These are phyloP conservation scores for Exophiala spinifera DNA, from an alignment of 2,329 filamentous ascomycete species.

Conservation along the genomic window DNA sequence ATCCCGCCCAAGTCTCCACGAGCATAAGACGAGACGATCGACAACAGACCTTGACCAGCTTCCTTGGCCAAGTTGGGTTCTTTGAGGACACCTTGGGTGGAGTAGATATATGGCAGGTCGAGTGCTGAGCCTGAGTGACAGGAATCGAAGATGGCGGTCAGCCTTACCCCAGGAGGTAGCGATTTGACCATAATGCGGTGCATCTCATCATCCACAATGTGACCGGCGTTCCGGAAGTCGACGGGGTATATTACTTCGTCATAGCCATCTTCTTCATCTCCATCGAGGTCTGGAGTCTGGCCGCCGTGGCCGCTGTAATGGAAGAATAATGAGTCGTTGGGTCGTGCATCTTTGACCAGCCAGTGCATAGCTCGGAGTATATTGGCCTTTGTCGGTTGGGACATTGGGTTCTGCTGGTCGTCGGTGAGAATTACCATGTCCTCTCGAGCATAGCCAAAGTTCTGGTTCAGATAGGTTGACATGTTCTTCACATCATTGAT, in stretches of 20 bases:
- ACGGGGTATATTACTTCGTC: conserved; percentile 79
- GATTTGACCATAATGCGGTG: conserved; percentile 73
- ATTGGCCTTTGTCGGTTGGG: conserved; percentile 92
- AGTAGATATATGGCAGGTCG: conserved; percentile 66
- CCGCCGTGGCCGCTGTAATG: conserved; percentile 81
- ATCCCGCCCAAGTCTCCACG: conserved; percentile 81
- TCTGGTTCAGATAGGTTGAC: conserved; percentile 82
- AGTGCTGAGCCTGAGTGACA: conserved; percentile 66
- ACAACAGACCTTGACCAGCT: conserved; percentile 61
- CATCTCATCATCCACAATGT: conserved; percentile 77
- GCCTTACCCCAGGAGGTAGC: conserved; percentile 75
- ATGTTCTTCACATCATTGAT: conserved; percentile 99
- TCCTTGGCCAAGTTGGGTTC: conserved; percentile 67
- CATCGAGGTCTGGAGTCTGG: conserved; percentile 69
- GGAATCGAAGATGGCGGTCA: conserved; percentile 67
- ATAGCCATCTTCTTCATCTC: conserved; percentile 73
- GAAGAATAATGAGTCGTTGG: conserved; percentile 95
- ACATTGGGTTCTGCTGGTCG: conserved; percentile 96
- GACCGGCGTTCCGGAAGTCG: conserved; percentile 65
- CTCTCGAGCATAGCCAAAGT: conserved; percentile 88
- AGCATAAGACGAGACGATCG: conserved; percentile 72
- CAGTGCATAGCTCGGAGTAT: conserved; percentile 96
- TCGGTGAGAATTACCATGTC: conserved; percentile 97
- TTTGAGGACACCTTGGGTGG: conserved; percentile 65
- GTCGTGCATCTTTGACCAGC: conserved; percentile 87